Evolutionary conservation across 495 filamentous ascomycete species (phyloP).

Genomic region (Pseudomonodictys pantanalensis): DNA sequence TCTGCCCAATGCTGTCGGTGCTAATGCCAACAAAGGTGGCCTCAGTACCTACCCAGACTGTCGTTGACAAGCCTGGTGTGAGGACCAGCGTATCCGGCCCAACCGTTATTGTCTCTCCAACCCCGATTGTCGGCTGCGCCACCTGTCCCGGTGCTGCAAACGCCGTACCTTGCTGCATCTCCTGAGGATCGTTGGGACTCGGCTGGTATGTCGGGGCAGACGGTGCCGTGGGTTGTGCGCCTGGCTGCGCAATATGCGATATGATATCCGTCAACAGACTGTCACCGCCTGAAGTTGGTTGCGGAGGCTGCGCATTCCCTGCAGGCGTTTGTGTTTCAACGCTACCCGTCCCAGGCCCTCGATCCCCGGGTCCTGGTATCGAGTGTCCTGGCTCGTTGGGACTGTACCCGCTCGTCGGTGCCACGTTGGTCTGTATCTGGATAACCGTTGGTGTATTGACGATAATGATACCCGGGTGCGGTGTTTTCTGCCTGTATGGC

Average conservation of each 20-base stretch:
- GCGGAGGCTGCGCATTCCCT: background rate
- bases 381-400: too few relatives aligned
- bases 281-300: background rate
- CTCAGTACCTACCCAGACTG: background rate
- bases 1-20: conserved; percentile 12
- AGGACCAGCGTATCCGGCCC: conserved; percentile 4
- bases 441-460: background rate
- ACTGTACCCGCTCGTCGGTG: too few relatives aligned
- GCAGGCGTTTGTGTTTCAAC: background rate
- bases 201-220: background rate
- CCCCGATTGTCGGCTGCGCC: background rate
- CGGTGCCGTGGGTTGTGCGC: background rate
- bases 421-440: too few relatives aligned
- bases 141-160: background rate
- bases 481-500: background rate
- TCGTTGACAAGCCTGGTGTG: conserved; percentile 23
- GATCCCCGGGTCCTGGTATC: too few relatives aligned
- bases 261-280: conserved; percentile 12
- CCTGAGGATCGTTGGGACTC: background rate
- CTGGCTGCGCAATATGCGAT: conserved; percentile 5
- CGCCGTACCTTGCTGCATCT: background rate
- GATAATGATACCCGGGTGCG: background rate
- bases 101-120: conserved; percentile 12
- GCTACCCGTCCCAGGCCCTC: background rate
- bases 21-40: conserved; percentile 8